A percentile compares a stretch with the other conserved stretches of the same genome.
These are phyloP conservation scores for Aegilops umbellulata DNA, from an alignment of 176 grass and related monocot genomes.

Conservation along the genomic window DNA sequence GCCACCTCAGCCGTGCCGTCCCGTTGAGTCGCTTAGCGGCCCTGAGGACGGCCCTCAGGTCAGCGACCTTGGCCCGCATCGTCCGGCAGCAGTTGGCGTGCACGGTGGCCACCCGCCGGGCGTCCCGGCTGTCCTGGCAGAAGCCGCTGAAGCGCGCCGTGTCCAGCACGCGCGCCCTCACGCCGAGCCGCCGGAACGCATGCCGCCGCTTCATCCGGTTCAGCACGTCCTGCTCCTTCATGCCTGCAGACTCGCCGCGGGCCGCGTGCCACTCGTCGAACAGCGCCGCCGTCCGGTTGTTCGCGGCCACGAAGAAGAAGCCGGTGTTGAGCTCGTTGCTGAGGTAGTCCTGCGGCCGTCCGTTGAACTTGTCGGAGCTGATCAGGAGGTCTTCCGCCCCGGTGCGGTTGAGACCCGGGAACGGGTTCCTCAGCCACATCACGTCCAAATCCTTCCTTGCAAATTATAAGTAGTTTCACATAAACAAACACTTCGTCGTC, in stretches of 20 bases:
- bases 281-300: conserved; percentile 50
- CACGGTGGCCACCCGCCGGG: conserved; percentile 60
- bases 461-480: not conserved
- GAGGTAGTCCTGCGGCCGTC: conserved; percentile 30
- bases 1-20: conserved; percentile 22
- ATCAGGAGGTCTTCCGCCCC: conserved; percentile 42
- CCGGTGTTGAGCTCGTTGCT: conserved; percentile 59
- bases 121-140: conserved; percentile 58
- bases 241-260: conserved; percentile 18
- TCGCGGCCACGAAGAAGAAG: conserved; percentile 59
- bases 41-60: conserved; percentile 47
- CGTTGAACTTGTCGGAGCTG: conserved; percentile 50
- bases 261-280: conserved; percentile 59
- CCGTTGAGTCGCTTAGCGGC: not conserved
- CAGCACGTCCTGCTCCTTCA: conserved; percentile 89
- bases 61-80: conserved; percentile 60
- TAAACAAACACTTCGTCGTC: not conserved
- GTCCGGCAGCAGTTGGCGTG: conserved; percentile 82
- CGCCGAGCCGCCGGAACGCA: conserved; percentile 40
- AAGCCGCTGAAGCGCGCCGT: conserved; percentile 70
- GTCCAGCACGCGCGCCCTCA: conserved; percentile 62
- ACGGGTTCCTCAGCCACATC: conserved; percentile 55
- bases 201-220: conserved; percentile 49
- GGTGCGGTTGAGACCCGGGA: conserved; percentile 34
- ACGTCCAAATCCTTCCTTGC: conserved; percentile 53